Conservation (phyloP, 1,139 yeast genomes). For the Suhomyces atakaporum region DNA sequence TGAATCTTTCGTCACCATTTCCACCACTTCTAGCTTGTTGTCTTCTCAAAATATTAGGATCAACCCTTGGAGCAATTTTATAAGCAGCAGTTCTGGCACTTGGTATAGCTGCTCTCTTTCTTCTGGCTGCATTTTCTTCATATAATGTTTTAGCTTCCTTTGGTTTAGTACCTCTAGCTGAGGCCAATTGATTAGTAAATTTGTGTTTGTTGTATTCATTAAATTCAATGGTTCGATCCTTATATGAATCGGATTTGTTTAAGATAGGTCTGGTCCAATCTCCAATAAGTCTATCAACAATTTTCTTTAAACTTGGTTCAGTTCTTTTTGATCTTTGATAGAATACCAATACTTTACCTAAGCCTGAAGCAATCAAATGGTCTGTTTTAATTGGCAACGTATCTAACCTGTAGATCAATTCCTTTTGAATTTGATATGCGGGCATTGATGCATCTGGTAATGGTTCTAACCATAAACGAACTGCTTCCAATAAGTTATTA, state of each 20-base stretch:
- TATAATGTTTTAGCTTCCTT: conserved; percentile 62
- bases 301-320: conserved; percentile 79
- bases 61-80: conserved; percentile 86
- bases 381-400: conserved; percentile 91
- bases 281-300: conserved; percentile 88
- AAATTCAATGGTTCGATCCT: conserved; percentile 77
- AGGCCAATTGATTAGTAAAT: conserved; percentile 49
- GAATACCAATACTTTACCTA: conserved; percentile 92
- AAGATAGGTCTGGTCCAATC: conserved; percentile 99
- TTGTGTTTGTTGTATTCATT: conserved; percentile 68
- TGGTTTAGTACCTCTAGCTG: conserved; percentile 29
- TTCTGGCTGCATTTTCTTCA: conserved; percentile 89
- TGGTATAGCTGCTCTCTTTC: conserved; percentile 94
- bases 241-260: conserved; percentile 92
- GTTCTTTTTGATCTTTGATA: conserved; percentile 91
- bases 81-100: conserved; percentile 85
- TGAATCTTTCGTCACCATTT: conserved; percentile 76
- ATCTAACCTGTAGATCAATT: conserved; percentile 70
- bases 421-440: conserved; percentile 92
- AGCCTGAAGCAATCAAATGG: conserved; percentile 90
- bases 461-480: conserved; percentile 97
- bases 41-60: conserved; percentile 43
- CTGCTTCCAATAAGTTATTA: conserved; percentile 89
- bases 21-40: conserved; percentile 46
- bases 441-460: conserved; percentile 97